Evolutionary conservation across 768 basidiomycete species (phyloP), one percentile per base, ranked within the genome.

Genomic region (Rhodotorula diobovata): DNA sequence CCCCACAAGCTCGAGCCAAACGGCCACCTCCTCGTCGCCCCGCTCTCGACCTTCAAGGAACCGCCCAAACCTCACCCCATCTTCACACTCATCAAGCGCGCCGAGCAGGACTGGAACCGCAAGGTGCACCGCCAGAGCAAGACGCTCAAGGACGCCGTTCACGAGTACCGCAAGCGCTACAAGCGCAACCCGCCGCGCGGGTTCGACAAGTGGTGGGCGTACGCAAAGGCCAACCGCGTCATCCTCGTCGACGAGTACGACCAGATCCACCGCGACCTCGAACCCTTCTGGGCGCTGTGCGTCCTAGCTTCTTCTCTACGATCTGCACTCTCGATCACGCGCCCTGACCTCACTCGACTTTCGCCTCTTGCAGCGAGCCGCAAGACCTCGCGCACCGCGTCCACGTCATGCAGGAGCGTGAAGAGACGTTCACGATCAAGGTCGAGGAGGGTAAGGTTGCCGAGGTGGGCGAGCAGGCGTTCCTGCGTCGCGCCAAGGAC

Each of bases 201-300:
- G 2, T 99, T 98, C 73, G 94, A 93, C 78, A 81, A 85, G 39
- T 97, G 95, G 95, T 75, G 87, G 86, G 78, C 81, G 56, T 97
- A 92, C 80, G 90, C 88, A 23, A 82, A 85, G 79, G 83, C 86
- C 67, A 85, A 91, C 80, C 81, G 85, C 12, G 88, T 90, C 58
- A 86, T 87, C 76, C 86, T 98, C 81, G 83, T 90, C 10, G 95
- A 98, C 80, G 95, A 98, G 79, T 97, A 92, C 77, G 77, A 78
- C 57, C 76, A 77, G 58, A 74, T 78, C 48, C 28, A 73, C 14
- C 62, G 60, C 34, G 95, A 98, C 79, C 81, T 99, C 61, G 86
- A 84, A 34, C 93, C 94, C 2, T 98, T 93, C 80, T 92, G 89
- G 88, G 80, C 84, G 15, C 78, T 96, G 90, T 89, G 64, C 64